These are phyloP conservation scores for Haplographium delicatum DNA, from an alignment of 495 filamentous ascomycete genomes.

Conservation along the genomic window DNA sequence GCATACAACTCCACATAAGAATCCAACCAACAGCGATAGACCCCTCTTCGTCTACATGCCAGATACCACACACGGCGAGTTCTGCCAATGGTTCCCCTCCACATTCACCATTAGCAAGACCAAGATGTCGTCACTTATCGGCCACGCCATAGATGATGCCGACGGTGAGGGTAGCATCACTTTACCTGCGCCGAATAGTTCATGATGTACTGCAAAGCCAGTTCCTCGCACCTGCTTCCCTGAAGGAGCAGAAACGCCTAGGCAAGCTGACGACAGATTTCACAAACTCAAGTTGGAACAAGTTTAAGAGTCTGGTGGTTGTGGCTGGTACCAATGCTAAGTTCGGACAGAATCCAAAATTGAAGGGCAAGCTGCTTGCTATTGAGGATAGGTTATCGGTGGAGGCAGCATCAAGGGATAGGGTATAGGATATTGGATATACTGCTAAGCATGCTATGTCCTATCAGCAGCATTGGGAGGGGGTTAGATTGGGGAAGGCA, in stretches of 20 bases:
- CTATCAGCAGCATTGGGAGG: slow-evolving; percentile 25
- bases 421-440: slow-evolving; percentile 34
- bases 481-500: slow-evolving; percentile 29
- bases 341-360: slow-evolving; percentile 29
- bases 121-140: slow-evolving; percentile 24
- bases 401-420: slow-evolving; percentile 28
- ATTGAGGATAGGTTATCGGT: slow-evolving; percentile 27
- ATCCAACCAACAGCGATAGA: slow-evolving; percentile 8
- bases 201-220: slow-evolving; percentile 37
- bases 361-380: slow-evolving; percentile 26
- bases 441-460: slow-evolving; percentile 27
- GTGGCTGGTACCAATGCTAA: slow-evolving; percentile 29
- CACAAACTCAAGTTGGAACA: slow-evolving; percentile 21
- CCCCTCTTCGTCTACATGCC: slow-evolving; percentile 29
- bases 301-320: slow-evolving; percentile 29
- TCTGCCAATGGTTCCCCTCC: slow-evolving; percentile 30
- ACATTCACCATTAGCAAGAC: slow-evolving; percentile 25
- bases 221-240: slow-evolving; percentile 23
- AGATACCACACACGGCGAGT: slow-evolving; percentile 24
- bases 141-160: slow-evolving; percentile 22
- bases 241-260: slow-evolving; percentile 30
- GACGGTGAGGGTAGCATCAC: slow-evolving; percentile 22
- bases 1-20: slow-evolving; percentile 12
- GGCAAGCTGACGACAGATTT: slow-evolving; percentile 27
- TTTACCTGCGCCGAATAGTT: slow-evolving; percentile 33